Conservation (phyloP, 257 asterid species). For the Rubia yunnanensis region DNA sequence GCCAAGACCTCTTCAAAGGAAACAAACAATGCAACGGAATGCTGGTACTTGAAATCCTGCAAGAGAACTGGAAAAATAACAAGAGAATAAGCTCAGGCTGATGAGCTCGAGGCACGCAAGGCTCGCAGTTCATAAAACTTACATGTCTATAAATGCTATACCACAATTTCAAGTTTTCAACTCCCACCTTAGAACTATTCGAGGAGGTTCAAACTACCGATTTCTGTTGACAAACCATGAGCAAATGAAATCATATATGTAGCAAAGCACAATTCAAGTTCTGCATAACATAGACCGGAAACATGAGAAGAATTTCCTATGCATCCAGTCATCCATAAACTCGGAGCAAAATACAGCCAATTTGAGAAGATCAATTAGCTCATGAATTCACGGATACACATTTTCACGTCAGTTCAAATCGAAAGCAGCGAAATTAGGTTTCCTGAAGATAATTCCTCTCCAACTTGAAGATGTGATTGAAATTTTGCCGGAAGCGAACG, state of each 20-base stretch:
- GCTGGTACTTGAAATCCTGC: slow-evolving; percentile 5
- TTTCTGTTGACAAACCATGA: not conserved
- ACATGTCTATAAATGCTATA: not conserved
- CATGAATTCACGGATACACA: not conserved
- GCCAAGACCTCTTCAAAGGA: not conserved
- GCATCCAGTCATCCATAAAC: not conserved
- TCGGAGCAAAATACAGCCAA: not conserved
- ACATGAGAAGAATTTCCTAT: not conserved
- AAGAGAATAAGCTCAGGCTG: not conserved
- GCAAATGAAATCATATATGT: not conserved
- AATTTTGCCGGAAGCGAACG: not conserved
- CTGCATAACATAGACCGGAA: not conserved
- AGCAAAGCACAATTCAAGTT: not conserved
- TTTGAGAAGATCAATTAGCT: not conserved
- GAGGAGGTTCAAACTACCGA: not conserved
- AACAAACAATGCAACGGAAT: not conserved
- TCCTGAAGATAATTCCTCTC: not conserved
- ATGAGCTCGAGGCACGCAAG: not conserved
- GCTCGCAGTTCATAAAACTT: not conserved
- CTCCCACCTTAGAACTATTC: not conserved
- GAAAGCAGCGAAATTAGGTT: not conserved
- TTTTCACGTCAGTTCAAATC: not conserved
- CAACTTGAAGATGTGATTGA: not conserved
- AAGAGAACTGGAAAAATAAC: not conserved
- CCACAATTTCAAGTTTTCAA: not conserved